Evolutionary conservation across 305 asterid species (phyloP).

Genomic region (Fraxinus albicans): DNA sequence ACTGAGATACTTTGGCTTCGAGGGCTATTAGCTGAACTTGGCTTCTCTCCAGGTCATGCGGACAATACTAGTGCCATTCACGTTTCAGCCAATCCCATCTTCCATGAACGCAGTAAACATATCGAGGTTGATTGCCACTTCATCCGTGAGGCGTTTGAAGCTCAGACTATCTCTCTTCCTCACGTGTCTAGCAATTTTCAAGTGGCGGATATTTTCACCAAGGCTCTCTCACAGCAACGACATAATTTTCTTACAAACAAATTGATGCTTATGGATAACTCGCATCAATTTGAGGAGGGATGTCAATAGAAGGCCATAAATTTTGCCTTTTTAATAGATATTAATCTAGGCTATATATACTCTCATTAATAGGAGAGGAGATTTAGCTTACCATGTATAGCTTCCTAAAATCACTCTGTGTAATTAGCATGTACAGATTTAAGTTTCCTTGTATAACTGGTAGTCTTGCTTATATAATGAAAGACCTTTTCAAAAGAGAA

Average conservation of each 20-base stretch:
- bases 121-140: neutral
- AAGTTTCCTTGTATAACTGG: neutral
- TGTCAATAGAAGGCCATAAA: neutral
- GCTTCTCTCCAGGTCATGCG: neutral
- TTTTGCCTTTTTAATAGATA: no score
- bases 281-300: neutral
- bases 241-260: neutral
- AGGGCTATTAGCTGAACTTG: neutral
- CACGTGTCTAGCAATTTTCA: neutral
- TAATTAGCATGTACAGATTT: neutral
- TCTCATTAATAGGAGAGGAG: no score
- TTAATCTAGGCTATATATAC: no score
- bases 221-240: neutral
- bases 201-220: neutral
- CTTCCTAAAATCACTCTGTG: no score
- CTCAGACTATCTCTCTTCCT: neutral
- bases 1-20: neutral
- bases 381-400: no score
- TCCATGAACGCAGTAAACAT: neutral
- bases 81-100: neutral
- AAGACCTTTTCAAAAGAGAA: neutral
- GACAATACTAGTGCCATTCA: slow-evolving; percentile 3
- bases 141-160: neutral
- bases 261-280: neutral
- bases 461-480: neutral